Evolutionary conservation across 176 grass and related monocot genomes (phyloP).

Genomic region (Zoysia japonica): DNA sequence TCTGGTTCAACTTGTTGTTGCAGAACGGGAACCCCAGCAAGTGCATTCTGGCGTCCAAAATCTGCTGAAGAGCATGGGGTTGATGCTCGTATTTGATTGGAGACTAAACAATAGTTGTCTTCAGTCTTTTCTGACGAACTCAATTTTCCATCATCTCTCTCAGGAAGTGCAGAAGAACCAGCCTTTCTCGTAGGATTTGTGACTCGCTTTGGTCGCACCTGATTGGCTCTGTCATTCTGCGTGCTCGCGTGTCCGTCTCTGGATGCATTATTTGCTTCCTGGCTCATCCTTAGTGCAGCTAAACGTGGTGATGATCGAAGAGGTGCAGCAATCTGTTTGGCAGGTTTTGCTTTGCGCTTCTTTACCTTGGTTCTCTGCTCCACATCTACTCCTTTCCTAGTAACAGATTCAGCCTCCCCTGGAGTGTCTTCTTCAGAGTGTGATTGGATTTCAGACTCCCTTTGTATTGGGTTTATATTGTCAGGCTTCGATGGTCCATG

Average conservation of each 20-base stretch:
- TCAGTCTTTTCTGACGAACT: conserved; percentile 29
- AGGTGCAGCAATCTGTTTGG: conserved; percentile 37
- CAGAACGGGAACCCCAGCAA: conserved; percentile 4
- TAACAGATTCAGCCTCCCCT: conserved; percentile 19
- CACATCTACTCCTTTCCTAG: conserved; percentile 25
- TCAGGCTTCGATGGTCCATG: background rate
- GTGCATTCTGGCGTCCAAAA: conserved; percentile 16
- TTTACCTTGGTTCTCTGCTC: conserved; percentile 41
- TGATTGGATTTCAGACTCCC: conserved; percentile 11
- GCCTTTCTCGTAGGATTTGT: conserved; percentile 29
- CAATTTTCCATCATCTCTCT: conserved; percentile 36
- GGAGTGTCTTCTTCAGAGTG: conserved; percentile 10
- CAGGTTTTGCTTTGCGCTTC: conserved; percentile 38
- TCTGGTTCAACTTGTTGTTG: conserved; percentile 22
- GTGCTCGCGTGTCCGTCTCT: conserved; percentile 11
- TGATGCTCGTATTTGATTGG: conserved; percentile 30
- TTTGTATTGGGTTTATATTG: conserved; percentile 16
- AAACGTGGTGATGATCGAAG: conserved; percentile 58
- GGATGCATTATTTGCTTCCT: conserved; percentile 26
- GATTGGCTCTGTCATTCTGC: background rate
- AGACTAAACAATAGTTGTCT: conserved; percentile 30
- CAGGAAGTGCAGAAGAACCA: conserved; percentile 33
- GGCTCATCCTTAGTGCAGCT: conserved; percentile 50
- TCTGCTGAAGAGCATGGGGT: conserved; percentile 31
- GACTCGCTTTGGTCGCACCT: conserved; percentile 19